Evolutionary conservation across 768 basidiomycete species (phyloP), one percentile per base, ranked within the genome.

Genomic region (Calocybe gangraenosa): DNA sequence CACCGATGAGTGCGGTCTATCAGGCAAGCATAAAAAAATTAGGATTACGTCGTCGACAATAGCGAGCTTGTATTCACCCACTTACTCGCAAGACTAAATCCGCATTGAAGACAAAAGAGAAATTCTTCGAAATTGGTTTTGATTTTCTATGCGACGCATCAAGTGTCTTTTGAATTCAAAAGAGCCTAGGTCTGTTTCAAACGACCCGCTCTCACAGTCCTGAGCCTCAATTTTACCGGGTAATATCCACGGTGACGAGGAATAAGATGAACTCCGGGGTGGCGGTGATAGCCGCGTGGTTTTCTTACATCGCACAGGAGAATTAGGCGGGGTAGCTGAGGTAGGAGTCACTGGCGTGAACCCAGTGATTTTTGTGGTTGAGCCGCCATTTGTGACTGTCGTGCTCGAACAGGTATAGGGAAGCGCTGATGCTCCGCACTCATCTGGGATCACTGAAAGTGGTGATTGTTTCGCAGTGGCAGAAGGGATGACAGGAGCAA

Each of bases 151-250:
- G 33, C 70, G 67, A 28, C 60, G 65, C 37, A 69, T 56, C 17
- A 75, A 57, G 48, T 72, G 66, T 41, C 66, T 62, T 46, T 69
- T 64, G 46, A 73, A 73, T 36, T 68, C 68, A 21, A 67, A 59
- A 4, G 58, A 58, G 37, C 58, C 57, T 9, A 62, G 52, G 47
- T 69, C 67, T 8, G 57, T 44, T 22, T 66, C 67, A 1, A 65
- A 57, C 32, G 65, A 67, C 15, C 62, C 58, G 20, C 54, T 48
- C 35, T 69, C 66, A 32, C 60, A 65, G 44, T 64, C 62, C 21
- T 56, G 49, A 21, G 42, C 32, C 33, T 65, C 62, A 32, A 57
- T 59, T 43, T 58, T 61, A 11, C 65, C 65, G 8, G 68, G 63
- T 46, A 64, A 48, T 32, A 61, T 62, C 66, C 68, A 68, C 10